A percentile compares a stretch with the other conserved stretches of the same genome.
Evolutionary conservation across 2,329 filamentous ascomycete species (phyloP).

Genomic region (Microdochium bolleyi): DNA sequence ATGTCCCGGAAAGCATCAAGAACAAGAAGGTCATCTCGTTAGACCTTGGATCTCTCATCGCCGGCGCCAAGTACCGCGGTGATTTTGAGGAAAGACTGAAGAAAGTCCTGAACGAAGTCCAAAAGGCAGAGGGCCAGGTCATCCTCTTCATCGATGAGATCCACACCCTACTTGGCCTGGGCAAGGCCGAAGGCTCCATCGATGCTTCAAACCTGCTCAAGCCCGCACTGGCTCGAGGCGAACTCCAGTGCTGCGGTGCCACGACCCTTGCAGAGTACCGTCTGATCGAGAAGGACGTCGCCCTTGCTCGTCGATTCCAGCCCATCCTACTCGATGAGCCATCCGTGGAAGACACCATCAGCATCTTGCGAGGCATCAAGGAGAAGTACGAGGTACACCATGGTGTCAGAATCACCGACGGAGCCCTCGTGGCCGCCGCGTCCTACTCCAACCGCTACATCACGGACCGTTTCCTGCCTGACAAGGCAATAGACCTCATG

Average conservation of each 20-base stretch:
- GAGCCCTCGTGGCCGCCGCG: slow-evolving; percentile 83
- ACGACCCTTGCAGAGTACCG: slow-evolving; percentile 92
- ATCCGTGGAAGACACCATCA: slow-evolving; percentile 85
- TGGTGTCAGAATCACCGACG: slow-evolving; percentile 89
- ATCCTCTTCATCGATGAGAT: slow-evolving; percentile 95
- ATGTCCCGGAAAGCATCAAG: slow-evolving; percentile 93
- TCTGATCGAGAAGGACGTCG: slow-evolving; percentile 91
- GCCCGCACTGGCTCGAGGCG: slow-evolving; percentile 84
- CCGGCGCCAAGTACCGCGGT: slow-evolving; percentile 89
- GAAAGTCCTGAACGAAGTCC: slow-evolving; percentile 81
- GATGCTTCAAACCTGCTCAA: slow-evolving; percentile 94
- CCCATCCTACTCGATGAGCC: slow-evolving; percentile 92
- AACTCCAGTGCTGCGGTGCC: slow-evolving; percentile 90
- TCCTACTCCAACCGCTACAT: slow-evolving; percentile 94
- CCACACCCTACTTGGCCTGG: slow-evolving; percentile 83
- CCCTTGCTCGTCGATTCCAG: slow-evolving; percentile 85
- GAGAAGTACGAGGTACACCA: slow-evolving; percentile 97
- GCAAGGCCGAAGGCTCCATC: slow-evolving; percentile 92
- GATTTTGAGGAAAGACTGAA: slow-evolving; percentile 96
- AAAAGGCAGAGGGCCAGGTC: slow-evolving; percentile 79
- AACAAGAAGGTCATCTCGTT: slow-evolving; percentile 83
- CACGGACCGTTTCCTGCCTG: slow-evolving; percentile 88
- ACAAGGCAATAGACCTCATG: slow-evolving; percentile 95
- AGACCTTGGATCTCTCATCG: slow-evolving; percentile 87
- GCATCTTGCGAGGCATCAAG: slow-evolving; percentile 92